Base-by-base conservation (phyloP, 2,329 filamentous ascomycete genomes). In the Fusarium foetens region DNA sequence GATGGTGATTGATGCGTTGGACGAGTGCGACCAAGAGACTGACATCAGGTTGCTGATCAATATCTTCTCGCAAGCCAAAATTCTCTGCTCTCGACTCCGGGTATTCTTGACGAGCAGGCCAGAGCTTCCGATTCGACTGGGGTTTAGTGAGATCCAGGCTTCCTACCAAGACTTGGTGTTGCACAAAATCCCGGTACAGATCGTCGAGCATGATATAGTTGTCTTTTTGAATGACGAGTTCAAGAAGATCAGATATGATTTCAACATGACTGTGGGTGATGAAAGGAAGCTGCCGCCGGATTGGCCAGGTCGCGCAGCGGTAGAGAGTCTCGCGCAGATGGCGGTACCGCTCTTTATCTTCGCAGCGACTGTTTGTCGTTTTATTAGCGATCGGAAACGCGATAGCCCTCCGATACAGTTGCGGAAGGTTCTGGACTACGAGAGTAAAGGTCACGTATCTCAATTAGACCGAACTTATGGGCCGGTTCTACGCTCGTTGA, bases 101-200 rank as follows among this genome's bases (percentile, higher is more conserved):
- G 61, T 82, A 5, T 83, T 86, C 48, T 33, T 86, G 2, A 85
- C 84, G 0, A 85, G 83, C 58, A 76, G 84, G 39, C 82, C 83
- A 0, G 81, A 85, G 36, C 55, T 83, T 9, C 80, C 79, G 0
- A 78, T 84, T 51, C 79, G 80, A 1, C 70, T 81, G 14, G 79
- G 80, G 0, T 84, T 86, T 53, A 63, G 62, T 1, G 21, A 73
- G 21, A 74, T 81, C 16, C 38, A 71, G 2, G 76, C 74, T 21
- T 29, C 31, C 1, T 67, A 76, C 25, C 62, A 70, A 35, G 27
- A 75, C 51, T 3, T 79, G 79, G 68, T 79, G 7, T 79, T 86
- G 10, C 35, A 36, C 35, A 4, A 36, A 19, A 36, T 36, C 35
- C 35, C 35, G 3, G 9, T 0, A 1, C 17, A 59, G 0, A 66